Conservation (phyloP, 371 early-diverging fungal genomes). For the Nematocida parisii region DNA sequence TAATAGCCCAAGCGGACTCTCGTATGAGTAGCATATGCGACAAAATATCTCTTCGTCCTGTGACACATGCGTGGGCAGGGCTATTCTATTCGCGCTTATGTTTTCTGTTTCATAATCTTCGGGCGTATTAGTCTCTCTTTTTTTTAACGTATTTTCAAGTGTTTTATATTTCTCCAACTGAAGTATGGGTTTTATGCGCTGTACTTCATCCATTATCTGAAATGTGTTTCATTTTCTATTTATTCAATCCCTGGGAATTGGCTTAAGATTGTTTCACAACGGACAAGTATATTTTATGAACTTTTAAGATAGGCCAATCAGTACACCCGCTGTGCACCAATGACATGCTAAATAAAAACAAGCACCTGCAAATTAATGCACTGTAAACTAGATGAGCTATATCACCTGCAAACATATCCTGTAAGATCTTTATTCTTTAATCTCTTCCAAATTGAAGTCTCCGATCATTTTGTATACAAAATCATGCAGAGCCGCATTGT, state of each 20-base stretch:
- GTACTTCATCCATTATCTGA: conserved; percentile 38
- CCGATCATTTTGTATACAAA: conserved; percentile 47
- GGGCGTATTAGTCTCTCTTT: not conserved
- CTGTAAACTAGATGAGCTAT: no score
- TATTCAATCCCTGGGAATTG: not conserved
- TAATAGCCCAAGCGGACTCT: conserved; percentile 60
- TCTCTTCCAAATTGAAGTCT: conserved; percentile 17
- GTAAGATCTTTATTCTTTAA: conserved; percentile 17
- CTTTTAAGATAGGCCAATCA: not conserved
- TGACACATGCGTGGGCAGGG: not conserved
- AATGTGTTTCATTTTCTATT: conserved; percentile 48
- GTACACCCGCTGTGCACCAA: not conserved
- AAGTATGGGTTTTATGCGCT: not conserved
- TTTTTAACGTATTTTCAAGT: not conserved
- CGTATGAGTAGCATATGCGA: conserved; percentile 68
- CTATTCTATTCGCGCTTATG: not conserved
- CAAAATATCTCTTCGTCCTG: conserved; percentile 55
- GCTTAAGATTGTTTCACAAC: conserved; percentile 30
- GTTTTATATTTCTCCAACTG: conserved; percentile 28
- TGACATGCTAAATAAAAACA: not conserved
- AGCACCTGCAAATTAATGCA: no score
- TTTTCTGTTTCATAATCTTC: not conserved
- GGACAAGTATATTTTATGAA: not conserved
- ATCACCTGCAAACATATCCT: not conserved
- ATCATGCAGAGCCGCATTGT: conserved; percentile 31